Base-by-base conservation (phyloP, 1,139 yeast genomes). In the Magnusiomyces paraingens region DNA sequence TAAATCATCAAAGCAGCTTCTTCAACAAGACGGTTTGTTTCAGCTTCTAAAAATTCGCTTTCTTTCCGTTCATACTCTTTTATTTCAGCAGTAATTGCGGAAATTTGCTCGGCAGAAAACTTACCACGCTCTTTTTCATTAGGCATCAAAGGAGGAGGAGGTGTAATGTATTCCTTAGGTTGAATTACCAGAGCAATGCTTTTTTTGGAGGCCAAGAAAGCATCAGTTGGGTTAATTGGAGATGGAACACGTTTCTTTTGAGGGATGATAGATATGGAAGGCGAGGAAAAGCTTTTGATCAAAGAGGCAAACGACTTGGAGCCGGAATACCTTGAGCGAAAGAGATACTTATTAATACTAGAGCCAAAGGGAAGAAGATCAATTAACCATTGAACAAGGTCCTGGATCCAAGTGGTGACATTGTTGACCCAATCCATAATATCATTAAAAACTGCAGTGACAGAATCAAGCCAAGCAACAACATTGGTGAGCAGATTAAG, bases 1-100 rank as follows among this genome's bases (percentile, higher is more conserved):
- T 57, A 53, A 15, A 64, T 56, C 47, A 64, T 49, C 20, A 56
- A 58, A n/a, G 59, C 54, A n/a, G 61, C 58, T 39, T 62, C 62
- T 10, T 56, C 53, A n/a, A 59, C 22, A 12, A 63, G 50, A 11
- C 62, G 52, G 12, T 52, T 53, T 20, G 51, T 47, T 48, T 64
- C 63, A 8, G 29, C 47, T 5, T 42, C 52, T 6, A 52, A 51
- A 44, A 60, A 60, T 18, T 46, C 49, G 6, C 38, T 45, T 45
- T 55, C 52, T 12, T 54, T 51, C 15, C 51, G 47, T 14, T 55
- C 50, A 36, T 52, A 54, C 8, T 49, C 40, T 8, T 51, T 52
- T n/a, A 55, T 52, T 11, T 51, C 52, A 2, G 42, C 50, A 40
- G 54, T 43, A 17, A 56, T 48, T 15, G 43, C 51, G 10, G 45